Base-by-base conservation (phyloP, 768 basidiomycete species). In the Kwoniella europaea region DNA sequence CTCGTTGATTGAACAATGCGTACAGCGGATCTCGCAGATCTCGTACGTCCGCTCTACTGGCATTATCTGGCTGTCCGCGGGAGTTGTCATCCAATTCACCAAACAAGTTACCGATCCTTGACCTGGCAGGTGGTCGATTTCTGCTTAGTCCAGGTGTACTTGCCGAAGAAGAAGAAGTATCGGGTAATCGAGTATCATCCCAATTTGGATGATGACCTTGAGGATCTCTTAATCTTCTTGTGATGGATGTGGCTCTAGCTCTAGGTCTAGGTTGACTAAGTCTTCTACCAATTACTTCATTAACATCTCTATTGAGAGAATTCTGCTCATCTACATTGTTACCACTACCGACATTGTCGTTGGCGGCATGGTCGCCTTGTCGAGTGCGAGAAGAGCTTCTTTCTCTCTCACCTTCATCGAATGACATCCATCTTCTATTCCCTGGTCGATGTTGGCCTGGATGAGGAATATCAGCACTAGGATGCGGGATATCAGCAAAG, bases 391-490 rank as follows among this genome's bases (percentile, higher is more conserved):
- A 50, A 15, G 46, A 5, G 12, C 67, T 62, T 35, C 16, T 62
- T 44, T 63, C 68, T 52, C 68, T 44, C 50, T 62, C 59, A 58
- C 57, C 57, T 60, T 70, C 68, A 16, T 70, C 68, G 13, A 64
- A 58, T 10, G 68, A 70, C 43, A 70, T 64, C 68, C 68, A 70
- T 24, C 68, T 63, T 18, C 68, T 57, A 15, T 59, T 65, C 9
- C 43, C 29, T 12, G 68, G 68, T 60, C 68, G 53, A 35, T 52
- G n/a, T 18, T 20, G 50, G 10, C 22, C 46, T 16, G 67, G 53
- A 43, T 46, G 44, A 46, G 16, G 18, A 7, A 12, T 46, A 20
- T 41, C 53, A 2, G 27, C 63, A 42, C 35, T 35, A 6, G 67
- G 53, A 43, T 46, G 44, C 5, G 16, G 18, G 10, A 12, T 46